These are phyloP conservation scores for Backusella australiensis DNA, from an alignment of 192 early-diverging fungal species.

Conservation along the genomic window DNA sequence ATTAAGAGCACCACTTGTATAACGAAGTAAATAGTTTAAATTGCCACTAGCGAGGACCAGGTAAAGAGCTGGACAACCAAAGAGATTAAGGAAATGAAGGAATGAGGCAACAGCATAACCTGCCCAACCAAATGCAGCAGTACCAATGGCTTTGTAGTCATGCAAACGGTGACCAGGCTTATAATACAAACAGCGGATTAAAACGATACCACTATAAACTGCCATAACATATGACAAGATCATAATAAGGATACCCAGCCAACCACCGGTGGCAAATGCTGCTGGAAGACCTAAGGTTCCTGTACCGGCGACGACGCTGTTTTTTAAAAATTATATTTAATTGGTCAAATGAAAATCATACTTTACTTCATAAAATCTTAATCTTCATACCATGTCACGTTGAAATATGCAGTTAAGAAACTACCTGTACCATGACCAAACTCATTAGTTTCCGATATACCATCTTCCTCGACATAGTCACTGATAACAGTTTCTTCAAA, in stretches of 20 bases:
- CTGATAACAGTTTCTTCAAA: conserved; percentile 17
- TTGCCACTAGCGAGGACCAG: conserved; percentile 76
- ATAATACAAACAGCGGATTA: conserved; percentile 79
- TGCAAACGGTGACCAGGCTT: conserved; percentile 45
- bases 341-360: too few relatives aligned
- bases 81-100: conserved; percentile 60
- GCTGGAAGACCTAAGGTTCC: conserved; percentile 86
- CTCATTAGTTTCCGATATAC: conserved; percentile 11
- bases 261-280: conserved; percentile 72
- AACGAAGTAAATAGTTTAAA: conserved; percentile 55
- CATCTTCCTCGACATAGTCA: conserved; percentile 16
- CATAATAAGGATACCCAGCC: conserved; percentile 71
- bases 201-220: conserved; percentile 68
- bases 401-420: conserved; percentile 23
- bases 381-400: neutral
- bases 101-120: conserved; percentile 61
- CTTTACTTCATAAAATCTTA: too few relatives aligned
- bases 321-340: too few relatives aligned
- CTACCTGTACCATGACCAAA: conserved; percentile 20
- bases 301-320: conserved; percentile 58
- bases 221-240: conserved; percentile 65
- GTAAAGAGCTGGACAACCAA: conserved; percentile 70
- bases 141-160: conserved; percentile 66
- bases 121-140: conserved; percentile 68
- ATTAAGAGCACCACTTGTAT: conserved; percentile 19